phyloP scores from a whole-genome alignment of 78 protist genomes.

The Dictyostelium intermedium region DNA sequence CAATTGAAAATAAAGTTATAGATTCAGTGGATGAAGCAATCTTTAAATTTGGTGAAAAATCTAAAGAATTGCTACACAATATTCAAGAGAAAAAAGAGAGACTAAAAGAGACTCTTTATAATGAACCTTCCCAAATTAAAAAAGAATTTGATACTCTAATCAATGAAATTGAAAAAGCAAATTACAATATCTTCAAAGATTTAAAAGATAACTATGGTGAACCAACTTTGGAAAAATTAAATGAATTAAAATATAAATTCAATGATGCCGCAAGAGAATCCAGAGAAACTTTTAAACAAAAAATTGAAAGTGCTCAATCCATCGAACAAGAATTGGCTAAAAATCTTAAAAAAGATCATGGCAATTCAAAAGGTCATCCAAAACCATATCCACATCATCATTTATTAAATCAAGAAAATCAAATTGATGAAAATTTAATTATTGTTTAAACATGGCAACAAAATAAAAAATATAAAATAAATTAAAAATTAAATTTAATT shows the following conservation, averaged over 20 bases:
- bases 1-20: background rate
- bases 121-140: background rate
- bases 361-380: background rate
- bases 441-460: background rate
- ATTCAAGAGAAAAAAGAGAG: background rate
- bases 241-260: constrained; percentile 13
- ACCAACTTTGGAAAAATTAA: background rate
- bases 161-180: background rate
- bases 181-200: background rate
- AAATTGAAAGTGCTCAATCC: background rate
- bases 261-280: background rate
- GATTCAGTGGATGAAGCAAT: background rate
- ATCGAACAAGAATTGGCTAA: background rate
- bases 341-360: background rate
- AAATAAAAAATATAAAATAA: background rate
- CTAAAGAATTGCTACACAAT: constrained; percentile 2
- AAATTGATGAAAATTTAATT: background rate
- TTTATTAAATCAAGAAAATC: background rate
- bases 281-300: background rate
- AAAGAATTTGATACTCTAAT: background rate
- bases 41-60: background rate
- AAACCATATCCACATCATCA: background rate
- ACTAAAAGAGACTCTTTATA: background rate
- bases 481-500: background rate
- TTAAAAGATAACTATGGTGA: background rate